Evolutionary conservation across 208 protist species (phyloP).

Genomic region (Leptomonas pyrrhocoris): DNA sequence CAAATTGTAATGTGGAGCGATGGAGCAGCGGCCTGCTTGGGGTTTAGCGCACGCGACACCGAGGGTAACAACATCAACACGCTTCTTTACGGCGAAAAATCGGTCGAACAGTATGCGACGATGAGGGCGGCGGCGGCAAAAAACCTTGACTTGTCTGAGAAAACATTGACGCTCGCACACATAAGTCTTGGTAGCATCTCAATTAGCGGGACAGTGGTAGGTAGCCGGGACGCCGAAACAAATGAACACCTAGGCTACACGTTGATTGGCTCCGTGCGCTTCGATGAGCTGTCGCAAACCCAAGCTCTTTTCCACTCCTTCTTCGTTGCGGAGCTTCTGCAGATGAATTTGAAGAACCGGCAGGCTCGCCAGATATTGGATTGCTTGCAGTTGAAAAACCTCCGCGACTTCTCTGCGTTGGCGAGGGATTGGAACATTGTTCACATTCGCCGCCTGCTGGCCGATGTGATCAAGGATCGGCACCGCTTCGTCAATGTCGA

Average conservation of each 20-base stretch:
- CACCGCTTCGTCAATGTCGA: constrained; percentile 52
- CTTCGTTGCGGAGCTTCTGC: constrained; percentile 50
- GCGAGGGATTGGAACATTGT: constrained; percentile 52
- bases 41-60: constrained; percentile 55
- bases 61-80: constrained; percentile 63
- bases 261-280: constrained; percentile 58
- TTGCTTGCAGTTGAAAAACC: constrained; percentile 62
- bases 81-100: constrained; percentile 66
- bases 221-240: constrained; percentile 37
- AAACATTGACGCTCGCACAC: constrained; percentile 52
- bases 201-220: constrained; percentile 48
- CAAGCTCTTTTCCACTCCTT: constrained; percentile 60
- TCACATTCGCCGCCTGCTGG: constrained; percentile 52
- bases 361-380: constrained; percentile 56
- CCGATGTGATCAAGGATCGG: constrained; percentile 56
- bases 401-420: constrained; percentile 49
- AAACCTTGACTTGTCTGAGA: constrained; percentile 47
- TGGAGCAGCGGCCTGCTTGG: constrained; percentile 45
- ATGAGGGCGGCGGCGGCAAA: constrained; percentile 63
- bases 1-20: constrained; percentile 63
- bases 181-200: constrained; percentile 58
- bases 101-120: constrained; percentile 57
- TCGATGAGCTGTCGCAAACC: constrained; percentile 48
- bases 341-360: constrained; percentile 40
- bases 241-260: constrained; percentile 51